Percentiles rank a stretch among this genome's conserved stretches.
These are phyloP conservation scores for Debaryomyces singareniensis DNA, from an alignment of 1,139 yeast genomes.

Conservation along the genomic window DNA sequence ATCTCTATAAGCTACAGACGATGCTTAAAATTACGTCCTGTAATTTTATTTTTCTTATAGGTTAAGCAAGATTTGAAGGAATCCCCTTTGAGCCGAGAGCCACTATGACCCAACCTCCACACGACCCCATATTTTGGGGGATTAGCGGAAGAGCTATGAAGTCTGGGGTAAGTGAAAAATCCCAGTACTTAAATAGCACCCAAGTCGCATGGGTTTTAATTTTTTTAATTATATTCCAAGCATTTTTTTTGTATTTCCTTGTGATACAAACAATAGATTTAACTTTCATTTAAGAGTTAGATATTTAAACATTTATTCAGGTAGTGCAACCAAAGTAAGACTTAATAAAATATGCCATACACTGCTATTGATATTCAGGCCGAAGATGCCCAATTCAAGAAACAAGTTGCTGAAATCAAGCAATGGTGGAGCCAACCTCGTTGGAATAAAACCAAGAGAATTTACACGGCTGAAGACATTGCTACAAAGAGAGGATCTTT, in stretches of 20 bases:
- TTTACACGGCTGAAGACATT: slow-evolving; percentile 83
- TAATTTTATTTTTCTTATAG: no score
- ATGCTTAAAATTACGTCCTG: no score
- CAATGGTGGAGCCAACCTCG: slow-evolving; percentile 93
- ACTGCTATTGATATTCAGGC: slow-evolving; percentile 49
- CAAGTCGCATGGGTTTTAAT: slow-evolving; percentile 1
- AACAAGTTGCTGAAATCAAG: slow-evolving; percentile 66
- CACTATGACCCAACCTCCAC: no score
- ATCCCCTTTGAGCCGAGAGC: slow-evolving; percentile 1
- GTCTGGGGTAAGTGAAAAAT: slow-evolving; percentile 4
- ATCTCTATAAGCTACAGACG: no score
- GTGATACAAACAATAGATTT: no score
- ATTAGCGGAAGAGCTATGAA: slow-evolving; percentile 3
- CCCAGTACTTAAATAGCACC: slow-evolving; percentile 3
- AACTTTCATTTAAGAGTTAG: no score
- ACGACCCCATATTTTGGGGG: slow-evolving; percentile 2
- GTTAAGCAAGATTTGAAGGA: no score
- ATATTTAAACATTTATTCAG: no score
- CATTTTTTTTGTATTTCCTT: no score
- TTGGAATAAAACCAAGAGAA: slow-evolving; percentile 84
- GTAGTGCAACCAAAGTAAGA: background rate
- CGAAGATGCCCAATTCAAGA: slow-evolving; percentile 61
- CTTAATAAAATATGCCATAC: slow-evolving; percentile 32
- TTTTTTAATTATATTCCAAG: no score
- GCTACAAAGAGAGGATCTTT: slow-evolving; percentile 84